Evolutionary conservation across 768 basidiomycete species (phyloP).

Genomic region (Lactifluus volemus): DNA sequence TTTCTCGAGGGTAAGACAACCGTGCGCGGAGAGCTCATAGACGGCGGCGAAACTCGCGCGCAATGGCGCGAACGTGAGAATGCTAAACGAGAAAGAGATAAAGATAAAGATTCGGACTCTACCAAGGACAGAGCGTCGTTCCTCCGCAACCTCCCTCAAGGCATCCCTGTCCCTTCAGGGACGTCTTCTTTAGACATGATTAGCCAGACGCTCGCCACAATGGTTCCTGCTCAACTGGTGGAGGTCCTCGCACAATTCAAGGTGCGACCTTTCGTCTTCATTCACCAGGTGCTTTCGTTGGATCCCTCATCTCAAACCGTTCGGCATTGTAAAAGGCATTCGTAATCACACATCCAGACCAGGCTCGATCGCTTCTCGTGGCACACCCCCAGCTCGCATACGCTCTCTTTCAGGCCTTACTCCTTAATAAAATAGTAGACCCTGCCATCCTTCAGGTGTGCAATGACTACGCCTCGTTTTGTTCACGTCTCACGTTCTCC

Average conservation of each 20-base stretch:
- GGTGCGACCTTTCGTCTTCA: slow-evolving; percentile 38
- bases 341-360: slow-evolving; percentile 84
- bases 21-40: slow-evolving; percentile 71
- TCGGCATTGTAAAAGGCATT: slow-evolving; percentile 55
- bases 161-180: slow-evolving; percentile 65
- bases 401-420: slow-evolving; percentile 89
- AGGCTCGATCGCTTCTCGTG: slow-evolving; percentile 70
- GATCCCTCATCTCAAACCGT: not conserved
- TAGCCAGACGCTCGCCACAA: slow-evolving; percentile 73
- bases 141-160: slow-evolving; percentile 62
- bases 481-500: not conserved
- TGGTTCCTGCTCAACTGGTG: slow-evolving; percentile 77
- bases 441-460: slow-evolving; percentile 70
- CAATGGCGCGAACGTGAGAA: slow-evolving; percentile 45
- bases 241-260: slow-evolving; percentile 98
- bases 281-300: not conserved
- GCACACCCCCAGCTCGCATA: slow-evolving; percentile 91
- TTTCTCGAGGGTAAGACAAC: slow-evolving; percentile 89
- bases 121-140: slow-evolving; percentile 35
- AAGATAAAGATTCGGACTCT: slow-evolving; percentile 25
- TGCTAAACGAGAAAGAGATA: slow-evolving; percentile 1
- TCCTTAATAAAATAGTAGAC: slow-evolving; percentile 91
- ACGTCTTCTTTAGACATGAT: slow-evolving; percentile 72
- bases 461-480: not conserved
- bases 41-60: slow-evolving; percentile 53